Evolutionary conservation across 1,139 yeast genomes (phyloP), one percentile per base, ranked within the genome.

Genomic region (Diutina siamensis): DNA sequence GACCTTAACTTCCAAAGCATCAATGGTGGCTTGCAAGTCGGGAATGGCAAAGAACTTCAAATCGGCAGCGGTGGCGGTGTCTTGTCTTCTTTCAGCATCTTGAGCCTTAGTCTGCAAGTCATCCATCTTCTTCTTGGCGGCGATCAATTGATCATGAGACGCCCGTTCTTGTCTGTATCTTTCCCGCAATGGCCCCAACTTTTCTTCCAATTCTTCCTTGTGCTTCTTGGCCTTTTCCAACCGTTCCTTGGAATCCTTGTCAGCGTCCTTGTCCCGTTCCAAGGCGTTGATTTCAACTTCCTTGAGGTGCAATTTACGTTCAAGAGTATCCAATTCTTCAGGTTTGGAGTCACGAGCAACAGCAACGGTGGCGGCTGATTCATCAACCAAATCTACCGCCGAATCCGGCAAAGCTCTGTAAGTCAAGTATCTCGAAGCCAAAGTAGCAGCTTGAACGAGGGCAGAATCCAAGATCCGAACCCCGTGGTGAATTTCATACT

Each of bases 281-380:
- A 92, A 74, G 1, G 99, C 98, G 61, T 88, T 87, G 58, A 92
- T 89, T 66, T 92, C 99, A 50, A 94, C 97, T 57, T 88, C 95
- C 35, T 92, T 67, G 55, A 92, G 75, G 60, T 88, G 94, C 48
- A 89, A 74, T 65, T 87, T 87, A 65, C 98, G 84, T 66, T 92
- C 99, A 55, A 88, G 76, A 45, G 80, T 83, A 64, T 92, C 98
- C 56, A 92, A 74, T 61, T 88, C 97, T 65, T 92, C 99, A 1
- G 99, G 99, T 62, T 87, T 87, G 3, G 97, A 89, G 60, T 92
- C 98, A 64, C 98, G 80, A 2, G 97, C 96, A 46, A 92, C 98
- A 1, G 97, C 97, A 44, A 92, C 98, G 48, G 95, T 80, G 1
- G 98, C 98, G 46, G 97, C 95, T 9, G 97, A 78, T 62, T 92